Percentiles rank a stretch among this genome's conserved stretches.
Conservation (phyloP, 2,329 filamentous ascomycete genomes). For the Grosmannia huntii region DNA sequence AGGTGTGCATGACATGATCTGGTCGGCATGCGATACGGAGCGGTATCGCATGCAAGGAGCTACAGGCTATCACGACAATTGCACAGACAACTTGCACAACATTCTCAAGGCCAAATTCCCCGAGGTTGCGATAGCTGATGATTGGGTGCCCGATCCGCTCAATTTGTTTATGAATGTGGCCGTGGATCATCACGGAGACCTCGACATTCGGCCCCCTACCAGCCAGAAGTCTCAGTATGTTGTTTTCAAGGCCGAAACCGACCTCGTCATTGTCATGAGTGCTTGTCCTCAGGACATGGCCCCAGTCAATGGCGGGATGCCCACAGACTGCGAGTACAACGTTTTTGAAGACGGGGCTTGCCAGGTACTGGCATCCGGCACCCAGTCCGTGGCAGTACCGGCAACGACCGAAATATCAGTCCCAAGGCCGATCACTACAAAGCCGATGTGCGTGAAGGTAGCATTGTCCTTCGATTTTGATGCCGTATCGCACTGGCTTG, state of each 20-base stretch:
- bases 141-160: constrained; percentile 26
- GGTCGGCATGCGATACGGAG: constrained; percentile 25
- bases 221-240: constrained; percentile 23
- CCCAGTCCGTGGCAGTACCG: neutral
- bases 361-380: neutral
- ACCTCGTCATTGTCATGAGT: constrained; percentile 26
- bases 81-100: constrained; percentile 24
- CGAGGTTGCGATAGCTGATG: constrained; percentile 15
- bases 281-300: constrained; percentile 28
- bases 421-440: neutral
- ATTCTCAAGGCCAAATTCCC: constrained; percentile 17
- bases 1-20: constrained; percentile 26
- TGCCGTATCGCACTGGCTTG: constrained; percentile 38
- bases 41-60: constrained; percentile 24
- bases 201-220: constrained; percentile 20
- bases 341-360: constrained; percentile 2
- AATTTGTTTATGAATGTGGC: constrained; percentile 32
- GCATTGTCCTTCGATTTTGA: constrained; percentile 35
- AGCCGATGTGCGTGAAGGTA: constrained; percentile 15
- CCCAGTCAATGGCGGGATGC: constrained; percentile 22
- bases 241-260: constrained; percentile 20
- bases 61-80: constrained; percentile 26
- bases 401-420: neutral
- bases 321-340: constrained; percentile 20
- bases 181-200: constrained; percentile 19